phyloP scores from a whole-genome alignment of 345 rosid genomes.

The Luvunga scandens region DNA sequence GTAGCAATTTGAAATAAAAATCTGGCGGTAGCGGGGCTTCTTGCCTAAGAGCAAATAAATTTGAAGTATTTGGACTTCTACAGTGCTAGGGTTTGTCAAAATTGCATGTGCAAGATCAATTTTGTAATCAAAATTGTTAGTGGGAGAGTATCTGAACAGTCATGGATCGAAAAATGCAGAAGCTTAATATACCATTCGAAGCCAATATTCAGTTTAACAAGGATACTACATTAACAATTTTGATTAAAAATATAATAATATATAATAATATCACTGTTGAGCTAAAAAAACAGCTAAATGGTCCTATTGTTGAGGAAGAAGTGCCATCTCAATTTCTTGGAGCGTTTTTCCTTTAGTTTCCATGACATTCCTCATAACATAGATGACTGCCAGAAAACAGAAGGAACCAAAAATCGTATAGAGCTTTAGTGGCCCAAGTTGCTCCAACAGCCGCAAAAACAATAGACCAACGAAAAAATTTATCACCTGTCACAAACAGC shows the following conservation, averaged over 20 bases:
- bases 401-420: conserved; percentile 68
- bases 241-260: too few relatives aligned
- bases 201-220: not conserved
- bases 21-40: too few relatives aligned
- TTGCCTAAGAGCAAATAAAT: too few relatives aligned
- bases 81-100: too few relatives aligned
- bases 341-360: conserved; percentile 95
- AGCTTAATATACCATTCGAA: not conserved
- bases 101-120: too few relatives aligned
- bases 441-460: conserved; percentile 78
- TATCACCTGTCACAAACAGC: conserved; percentile 53
- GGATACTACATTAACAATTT: not conserved
- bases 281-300: not conserved
- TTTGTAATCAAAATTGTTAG: too few relatives aligned
- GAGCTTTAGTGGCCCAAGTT: conserved; percentile 62
- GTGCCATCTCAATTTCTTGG: conserved; percentile 87
- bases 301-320: conserved; percentile 53
- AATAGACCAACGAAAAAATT: conserved; percentile 89
- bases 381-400: conserved; percentile 65
- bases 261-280: not conserved
- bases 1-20: too few relatives aligned
- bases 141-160: not conserved
- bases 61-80: too few relatives aligned
- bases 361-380: conserved; percentile 68
- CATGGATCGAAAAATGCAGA: not conserved